phyloP scores from a whole-genome alignment of 306 rosid species.

The Dalbergia cochinchinensis region DNA sequence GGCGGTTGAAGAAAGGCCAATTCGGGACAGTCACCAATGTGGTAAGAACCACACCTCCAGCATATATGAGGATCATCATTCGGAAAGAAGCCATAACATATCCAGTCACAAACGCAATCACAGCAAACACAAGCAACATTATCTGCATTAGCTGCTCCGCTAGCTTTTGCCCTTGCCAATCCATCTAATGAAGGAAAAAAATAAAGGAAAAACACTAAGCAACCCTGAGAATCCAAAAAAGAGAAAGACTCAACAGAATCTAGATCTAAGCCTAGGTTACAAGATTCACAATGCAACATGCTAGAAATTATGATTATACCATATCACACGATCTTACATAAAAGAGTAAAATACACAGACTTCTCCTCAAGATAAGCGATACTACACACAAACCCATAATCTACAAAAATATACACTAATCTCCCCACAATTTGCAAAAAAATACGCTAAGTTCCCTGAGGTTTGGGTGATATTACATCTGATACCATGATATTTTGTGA shows the following conservation, averaged over 20 bases:
- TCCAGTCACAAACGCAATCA: conserved; percentile 65
- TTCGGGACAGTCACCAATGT: conserved; percentile 83
- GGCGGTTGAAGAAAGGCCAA: conserved; percentile 83
- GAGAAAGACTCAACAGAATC: neutral
- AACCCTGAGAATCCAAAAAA: neutral
- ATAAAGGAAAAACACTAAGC: neutral
- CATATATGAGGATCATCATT: conserved; percentile 74
- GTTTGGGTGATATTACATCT: too few relatives aligned
- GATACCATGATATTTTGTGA: too few relatives aligned
- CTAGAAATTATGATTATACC: conserved; percentile 6
- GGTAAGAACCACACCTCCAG: conserved; percentile 86
- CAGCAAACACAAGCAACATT: conserved; percentile 74
- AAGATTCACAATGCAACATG: neutral
- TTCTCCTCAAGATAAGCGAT: too few relatives aligned
- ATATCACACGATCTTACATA: neutral
- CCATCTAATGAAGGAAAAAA: conserved; percentile 66
- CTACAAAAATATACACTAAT: too few relatives aligned
- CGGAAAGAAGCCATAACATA: conserved; percentile 74
- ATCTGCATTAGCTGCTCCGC: conserved; percentile 97
- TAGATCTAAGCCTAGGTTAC: neutral
- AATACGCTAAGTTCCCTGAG: too few relatives aligned
- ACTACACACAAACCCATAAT: too few relatives aligned
- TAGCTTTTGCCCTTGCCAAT: conserved; percentile 95
- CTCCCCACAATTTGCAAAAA: too few relatives aligned
- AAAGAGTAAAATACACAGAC: neutral